A percentile compares a stretch with the other conserved stretches of the same genome.
Conservation (phyloP, 2,329 filamentous ascomycete species). For the Teratosphaeria pseudoeucalypti region DNA sequence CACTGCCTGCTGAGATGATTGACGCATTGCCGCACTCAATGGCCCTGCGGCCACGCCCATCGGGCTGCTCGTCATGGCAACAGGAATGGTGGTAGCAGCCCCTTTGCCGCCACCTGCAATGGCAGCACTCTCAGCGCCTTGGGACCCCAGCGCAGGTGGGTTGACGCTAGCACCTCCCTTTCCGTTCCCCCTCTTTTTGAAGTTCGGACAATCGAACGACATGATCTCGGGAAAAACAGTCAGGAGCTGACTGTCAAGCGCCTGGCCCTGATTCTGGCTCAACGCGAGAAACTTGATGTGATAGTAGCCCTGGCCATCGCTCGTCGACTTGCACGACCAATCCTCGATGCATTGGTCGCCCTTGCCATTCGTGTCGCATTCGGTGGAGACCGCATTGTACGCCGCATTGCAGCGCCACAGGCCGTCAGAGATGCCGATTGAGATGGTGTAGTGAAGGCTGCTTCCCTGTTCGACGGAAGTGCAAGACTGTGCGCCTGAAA, state of each 20-base stretch:
- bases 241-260: background rate
- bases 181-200: background rate
- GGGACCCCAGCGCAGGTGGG: background rate
- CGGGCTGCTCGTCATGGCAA: background rate
- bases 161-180: background rate
- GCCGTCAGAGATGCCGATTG: background rate
- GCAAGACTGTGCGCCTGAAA: background rate
- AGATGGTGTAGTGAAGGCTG: background rate
- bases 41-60: background rate
- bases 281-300: background rate
- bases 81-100: background rate
- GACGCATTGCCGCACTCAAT: background rate
- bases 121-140: background rate
- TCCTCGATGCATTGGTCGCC: background rate
- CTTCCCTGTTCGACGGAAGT: background rate
- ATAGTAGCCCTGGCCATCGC: background rate
- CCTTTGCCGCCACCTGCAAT: background rate
- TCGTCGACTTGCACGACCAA: background rate
- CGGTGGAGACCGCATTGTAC: background rate
- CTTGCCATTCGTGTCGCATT: background rate
- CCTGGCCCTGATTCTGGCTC: background rate
- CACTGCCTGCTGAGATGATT: background rate
- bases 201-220: background rate
- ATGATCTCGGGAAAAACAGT: background rate
- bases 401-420: background rate